Evolutionary conservation across 768 basidiomycete species (phyloP).

Genomic region (Gloeophyllum trabeum): DNA sequence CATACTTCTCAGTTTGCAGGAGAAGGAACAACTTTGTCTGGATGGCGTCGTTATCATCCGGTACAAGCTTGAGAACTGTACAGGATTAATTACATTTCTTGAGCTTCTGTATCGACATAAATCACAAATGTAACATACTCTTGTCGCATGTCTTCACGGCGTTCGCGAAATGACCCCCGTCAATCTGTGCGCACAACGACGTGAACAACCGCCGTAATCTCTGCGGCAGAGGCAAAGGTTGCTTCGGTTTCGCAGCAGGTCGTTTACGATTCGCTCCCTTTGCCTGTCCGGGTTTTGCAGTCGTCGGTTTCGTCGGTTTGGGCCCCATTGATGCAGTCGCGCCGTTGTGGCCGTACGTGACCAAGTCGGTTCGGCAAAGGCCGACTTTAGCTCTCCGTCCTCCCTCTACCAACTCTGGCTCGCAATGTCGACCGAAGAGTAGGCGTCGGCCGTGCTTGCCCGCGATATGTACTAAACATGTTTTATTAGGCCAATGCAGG

Average conservation of each 20-base stretch:
- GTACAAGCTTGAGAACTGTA: conserved; percentile 60
- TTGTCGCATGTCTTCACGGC: conserved; percentile 90
- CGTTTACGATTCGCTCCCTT: neutral
- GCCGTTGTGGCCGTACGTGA: neutral
- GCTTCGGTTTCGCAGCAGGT: conserved; percentile 12
- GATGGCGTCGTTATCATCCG: conserved; percentile 57
- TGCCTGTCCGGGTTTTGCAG: neutral
- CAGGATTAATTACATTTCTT: neutral
- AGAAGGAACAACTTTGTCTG: conserved; percentile 83
- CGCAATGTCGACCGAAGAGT: neutral
- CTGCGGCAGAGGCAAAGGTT: conserved; percentile 20
- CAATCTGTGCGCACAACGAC: conserved; percentile 78
- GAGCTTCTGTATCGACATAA: neutral
- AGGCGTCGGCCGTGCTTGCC: neutral
- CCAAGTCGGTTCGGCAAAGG: neutral
- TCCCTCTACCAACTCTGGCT: neutral
- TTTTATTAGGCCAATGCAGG: conserved; percentile 16
- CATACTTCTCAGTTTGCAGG: conserved; percentile 79
- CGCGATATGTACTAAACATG: conserved; percentile 39
- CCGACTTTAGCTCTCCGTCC: neutral
- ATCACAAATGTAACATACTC: conserved; percentile 35
- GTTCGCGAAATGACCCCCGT: conserved; percentile 78
- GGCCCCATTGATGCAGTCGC: neutral
- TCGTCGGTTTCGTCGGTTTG: neutral
- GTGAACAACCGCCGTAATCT: conserved; percentile 53